phyloP scores from a whole-genome alignment of 768 basidiomycete genomes.

The Chlorophyllum brunneum region DNA sequence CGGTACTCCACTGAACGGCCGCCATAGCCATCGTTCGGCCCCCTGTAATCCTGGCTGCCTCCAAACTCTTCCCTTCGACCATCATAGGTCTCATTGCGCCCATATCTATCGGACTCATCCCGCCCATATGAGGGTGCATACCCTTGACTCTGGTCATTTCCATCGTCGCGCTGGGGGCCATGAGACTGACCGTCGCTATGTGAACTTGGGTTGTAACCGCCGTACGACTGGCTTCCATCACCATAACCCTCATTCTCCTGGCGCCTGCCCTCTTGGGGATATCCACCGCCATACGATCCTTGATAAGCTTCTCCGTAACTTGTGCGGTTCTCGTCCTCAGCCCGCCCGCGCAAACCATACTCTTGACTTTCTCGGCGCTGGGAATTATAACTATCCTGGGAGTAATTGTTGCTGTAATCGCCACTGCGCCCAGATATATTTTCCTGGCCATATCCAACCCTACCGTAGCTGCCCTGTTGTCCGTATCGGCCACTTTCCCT shows the following conservation, averaged over 20 bases:
- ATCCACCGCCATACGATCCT: slow-evolving; percentile 1
- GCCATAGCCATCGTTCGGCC: slow-evolving; percentile 1
- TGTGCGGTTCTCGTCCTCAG: slow-evolving; percentile 14
- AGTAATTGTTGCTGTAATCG: background rate
- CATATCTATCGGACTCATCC: slow-evolving; percentile 7
- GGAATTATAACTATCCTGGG: slow-evolving; percentile 15
- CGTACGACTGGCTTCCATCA: slow-evolving; percentile 16
- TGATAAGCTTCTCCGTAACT: slow-evolving; percentile 12
- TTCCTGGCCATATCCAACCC: slow-evolving; percentile 4
- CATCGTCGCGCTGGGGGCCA: background rate
- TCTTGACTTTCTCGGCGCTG: slow-evolving; percentile 12
- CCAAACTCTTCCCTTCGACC: background rate
- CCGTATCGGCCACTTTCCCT: background rate
- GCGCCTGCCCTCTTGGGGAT: background rate
- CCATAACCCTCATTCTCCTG: slow-evolving; percentile 14
- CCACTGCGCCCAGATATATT: background rate
- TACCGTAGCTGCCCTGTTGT: slow-evolving; percentile 9
- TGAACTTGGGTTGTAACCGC: background rate
- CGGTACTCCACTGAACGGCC: slow-evolving; percentile 2
- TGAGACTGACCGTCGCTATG: background rate
- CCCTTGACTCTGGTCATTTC: slow-evolving; percentile 8
- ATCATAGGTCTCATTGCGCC: slow-evolving; percentile 9
- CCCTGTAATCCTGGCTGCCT: background rate
- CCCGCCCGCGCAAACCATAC: slow-evolving; percentile 6
- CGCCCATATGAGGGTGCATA: slow-evolving; percentile 16